Evolutionary conservation across 495 filamentous ascomycete species (phyloP).

Genomic region (Penicillium desertorum): DNA sequence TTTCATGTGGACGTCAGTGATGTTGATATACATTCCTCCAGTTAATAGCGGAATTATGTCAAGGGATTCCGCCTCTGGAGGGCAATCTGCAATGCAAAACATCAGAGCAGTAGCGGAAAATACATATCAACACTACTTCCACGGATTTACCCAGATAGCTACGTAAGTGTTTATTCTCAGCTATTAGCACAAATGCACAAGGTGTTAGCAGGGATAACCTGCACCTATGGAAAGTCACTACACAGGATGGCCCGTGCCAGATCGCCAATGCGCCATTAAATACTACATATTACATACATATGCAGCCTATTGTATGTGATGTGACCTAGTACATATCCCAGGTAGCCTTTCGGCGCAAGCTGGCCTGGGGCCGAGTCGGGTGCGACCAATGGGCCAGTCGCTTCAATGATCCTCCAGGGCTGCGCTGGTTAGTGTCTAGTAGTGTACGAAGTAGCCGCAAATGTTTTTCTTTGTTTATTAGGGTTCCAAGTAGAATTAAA

Average conservation of each 20-base stretch:
- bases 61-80: slow-evolving; percentile 19
- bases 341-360: slow-evolving; percentile 11
- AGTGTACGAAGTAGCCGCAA: background rate
- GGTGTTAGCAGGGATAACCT: slow-evolving; percentile 4
- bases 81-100: slow-evolving; percentile 29
- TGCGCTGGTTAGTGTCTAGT: slow-evolving; percentile 7
- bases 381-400: slow-evolving; percentile 29
- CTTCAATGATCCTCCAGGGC: slow-evolving; percentile 23
- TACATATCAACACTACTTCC: slow-evolving; percentile 7
- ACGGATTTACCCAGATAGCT: background rate
- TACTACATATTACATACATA: slow-evolving; percentile 2
- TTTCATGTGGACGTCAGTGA: no score
- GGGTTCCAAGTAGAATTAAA: background rate
- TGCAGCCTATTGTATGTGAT: background rate
- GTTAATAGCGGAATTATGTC: slow-evolving; percentile 14
- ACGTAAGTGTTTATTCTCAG: background rate
- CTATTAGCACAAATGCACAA: background rate
- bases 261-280: slow-evolving; percentile 23
- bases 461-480: background rate
- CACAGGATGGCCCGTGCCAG: slow-evolving; percentile 14
- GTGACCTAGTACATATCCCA: background rate
- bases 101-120: slow-evolving; percentile 9
- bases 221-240: slow-evolving; percentile 4
- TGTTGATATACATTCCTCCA: background rate
- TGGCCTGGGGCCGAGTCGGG: slow-evolving; percentile 26